phyloP scores from a whole-genome alignment of 768 basidiomycete genomes.

The Lentinula sp. region DNA sequence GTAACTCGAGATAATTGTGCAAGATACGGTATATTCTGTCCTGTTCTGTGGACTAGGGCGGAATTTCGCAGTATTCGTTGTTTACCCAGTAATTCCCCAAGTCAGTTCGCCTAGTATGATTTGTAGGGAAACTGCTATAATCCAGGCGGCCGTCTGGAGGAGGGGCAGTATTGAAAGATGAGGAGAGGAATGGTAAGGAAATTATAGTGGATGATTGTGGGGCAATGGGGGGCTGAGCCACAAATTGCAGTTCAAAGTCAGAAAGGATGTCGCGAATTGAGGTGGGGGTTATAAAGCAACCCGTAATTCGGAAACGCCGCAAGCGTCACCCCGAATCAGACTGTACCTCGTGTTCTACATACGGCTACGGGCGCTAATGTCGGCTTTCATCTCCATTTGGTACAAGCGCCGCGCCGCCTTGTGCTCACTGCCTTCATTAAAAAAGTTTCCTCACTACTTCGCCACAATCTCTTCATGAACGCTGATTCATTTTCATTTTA shows the following conservation, averaged over 20 bases:
- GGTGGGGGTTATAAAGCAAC: neutral
- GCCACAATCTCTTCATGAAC: neutral
- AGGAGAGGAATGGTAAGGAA: constrained; percentile 1
- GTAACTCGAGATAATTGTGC: neutral
- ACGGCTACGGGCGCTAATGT: neutral
- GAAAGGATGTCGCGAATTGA: neutral
- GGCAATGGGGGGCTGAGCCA: neutral
- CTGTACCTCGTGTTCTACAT: neutral
- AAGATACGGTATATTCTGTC: neutral
- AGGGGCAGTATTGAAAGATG: neutral
- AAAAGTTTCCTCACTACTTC: neutral
- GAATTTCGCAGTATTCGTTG: neutral
- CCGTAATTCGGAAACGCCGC: neutral
- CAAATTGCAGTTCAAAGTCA: neutral
- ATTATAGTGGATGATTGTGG: neutral
- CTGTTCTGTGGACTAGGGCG: neutral
- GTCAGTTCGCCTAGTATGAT: neutral
- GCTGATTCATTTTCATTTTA: neutral
- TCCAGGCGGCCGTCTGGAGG: neutral
- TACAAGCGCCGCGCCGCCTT: neutral
- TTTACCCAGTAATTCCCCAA: neutral
- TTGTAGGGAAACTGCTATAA: neutral
- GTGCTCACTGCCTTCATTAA: neutral
- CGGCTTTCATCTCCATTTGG: constrained; percentile 2
- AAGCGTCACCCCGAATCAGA: neutral